Evolutionary conservation across 441 rosid genomes (phyloP).

Genomic region (Sinapis alba): DNA sequence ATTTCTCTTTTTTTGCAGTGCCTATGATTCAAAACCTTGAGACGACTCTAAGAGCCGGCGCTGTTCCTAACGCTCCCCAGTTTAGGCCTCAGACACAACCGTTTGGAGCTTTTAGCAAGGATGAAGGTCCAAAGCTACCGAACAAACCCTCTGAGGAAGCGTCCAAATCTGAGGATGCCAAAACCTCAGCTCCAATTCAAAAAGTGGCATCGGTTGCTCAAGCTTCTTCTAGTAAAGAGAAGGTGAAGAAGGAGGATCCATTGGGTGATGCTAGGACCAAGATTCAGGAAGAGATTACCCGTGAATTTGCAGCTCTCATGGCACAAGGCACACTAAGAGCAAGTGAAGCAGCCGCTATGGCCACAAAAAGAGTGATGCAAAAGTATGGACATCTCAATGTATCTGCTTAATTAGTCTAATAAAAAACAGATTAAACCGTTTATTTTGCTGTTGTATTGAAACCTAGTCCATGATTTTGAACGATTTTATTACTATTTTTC

Average conservation of each 20-base stretch:
- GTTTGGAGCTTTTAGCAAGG: slow-evolving; percentile 32
- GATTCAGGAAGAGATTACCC: slow-evolving; percentile 85
- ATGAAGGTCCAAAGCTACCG: slow-evolving; percentile 22
- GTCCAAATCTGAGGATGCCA: slow-evolving; percentile 22
- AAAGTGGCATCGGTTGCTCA: slow-evolving; percentile 35
- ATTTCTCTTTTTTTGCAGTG: slow-evolving; percentile 53
- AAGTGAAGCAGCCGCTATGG: slow-evolving; percentile 91
- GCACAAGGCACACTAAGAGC: slow-evolving; percentile 78
- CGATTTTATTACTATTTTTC: slow-evolving; percentile 2
- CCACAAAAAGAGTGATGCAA: slow-evolving; percentile 85
- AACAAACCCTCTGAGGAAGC: slow-evolving; percentile 6
- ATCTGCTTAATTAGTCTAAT: slow-evolving; percentile 34
- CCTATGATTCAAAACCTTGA: slow-evolving; percentile 94
- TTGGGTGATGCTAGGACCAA: slow-evolving; percentile 77
- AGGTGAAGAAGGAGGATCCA: slow-evolving; percentile 51
- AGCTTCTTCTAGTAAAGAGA: slow-evolving; percentile 39
- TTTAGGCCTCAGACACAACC: slow-evolving; percentile 56
- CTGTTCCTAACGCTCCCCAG: slow-evolving; percentile 88
- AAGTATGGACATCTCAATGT: slow-evolving; percentile 65
- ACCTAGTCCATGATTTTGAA: not conserved
- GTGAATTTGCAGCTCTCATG: slow-evolving; percentile 81
- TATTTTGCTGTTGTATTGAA: slow-evolving; percentile 7
- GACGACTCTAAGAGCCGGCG: slow-evolving; percentile 75
- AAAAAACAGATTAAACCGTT: not conserved
- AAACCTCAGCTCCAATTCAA: slow-evolving; percentile 12